Conservation (phyloP, 2,329 filamentous ascomycete species). For the Stemphylium beticola region DNA sequence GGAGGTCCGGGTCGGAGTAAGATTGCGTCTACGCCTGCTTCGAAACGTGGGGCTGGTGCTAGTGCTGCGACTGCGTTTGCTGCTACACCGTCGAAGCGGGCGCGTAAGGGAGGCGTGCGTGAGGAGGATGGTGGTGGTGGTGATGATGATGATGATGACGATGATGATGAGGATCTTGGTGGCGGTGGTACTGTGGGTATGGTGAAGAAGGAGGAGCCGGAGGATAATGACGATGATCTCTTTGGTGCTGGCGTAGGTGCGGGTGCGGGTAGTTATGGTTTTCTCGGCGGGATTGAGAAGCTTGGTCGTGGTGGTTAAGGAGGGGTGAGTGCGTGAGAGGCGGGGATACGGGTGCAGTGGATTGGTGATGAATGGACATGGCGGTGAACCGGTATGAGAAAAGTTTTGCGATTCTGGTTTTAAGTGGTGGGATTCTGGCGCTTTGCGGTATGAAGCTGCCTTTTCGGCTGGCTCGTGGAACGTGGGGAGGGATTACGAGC, state of each 20-base stretch:
- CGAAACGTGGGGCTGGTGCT: conserved; percentile 14
- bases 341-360: too few relatives aligned
- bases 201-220: conserved; percentile 30
- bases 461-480: too few relatives aligned
- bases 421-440: too few relatives aligned
- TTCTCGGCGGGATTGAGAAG: neutral
- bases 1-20: neutral
- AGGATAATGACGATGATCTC: neutral
- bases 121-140: neutral
- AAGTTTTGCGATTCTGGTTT: too few relatives aligned
- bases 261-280: neutral
- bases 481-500: too few relatives aligned
- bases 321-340: too few relatives aligned
- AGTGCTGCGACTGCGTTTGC: conserved; percentile 9
- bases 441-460: too few relatives aligned
- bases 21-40: neutral
- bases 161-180: conserved; percentile 28
- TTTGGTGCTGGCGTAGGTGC: neutral
- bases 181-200: neutral
- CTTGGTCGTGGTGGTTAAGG: neutral
- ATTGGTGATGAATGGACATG: too few relatives aligned
- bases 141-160: conserved; percentile 3
- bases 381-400: too few relatives aligned
- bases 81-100: conserved; percentile 14
- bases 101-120: conserved; percentile 22